A percentile compares a stretch with the other conserved stretches of the same genome.
phyloP scores from a whole-genome alignment of 2,329 filamentous ascomycete genomes.

The Uncinocarpus reesii region DNA sequence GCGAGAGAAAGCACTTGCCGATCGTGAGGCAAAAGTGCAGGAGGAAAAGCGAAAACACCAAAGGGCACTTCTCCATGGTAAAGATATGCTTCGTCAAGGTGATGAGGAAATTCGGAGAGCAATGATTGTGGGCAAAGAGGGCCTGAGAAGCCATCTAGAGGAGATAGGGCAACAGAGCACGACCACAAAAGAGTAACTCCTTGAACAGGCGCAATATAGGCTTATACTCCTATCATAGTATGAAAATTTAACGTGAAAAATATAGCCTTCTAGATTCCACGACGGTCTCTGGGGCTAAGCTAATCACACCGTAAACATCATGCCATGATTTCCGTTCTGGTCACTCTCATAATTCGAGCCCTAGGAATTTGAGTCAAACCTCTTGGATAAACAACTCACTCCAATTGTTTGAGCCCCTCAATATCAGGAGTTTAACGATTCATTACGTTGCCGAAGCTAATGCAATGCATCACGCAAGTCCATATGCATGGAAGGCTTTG shows the following conservation, averaged over 20 bases:
- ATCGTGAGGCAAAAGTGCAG: slow-evolving; percentile 35
- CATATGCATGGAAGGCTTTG: neutral
- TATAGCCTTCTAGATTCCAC: no score
- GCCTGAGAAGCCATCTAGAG: slow-evolving; percentile 26
- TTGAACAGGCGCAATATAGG: neutral
- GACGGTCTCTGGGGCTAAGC: no score
- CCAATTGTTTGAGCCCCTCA: no score
- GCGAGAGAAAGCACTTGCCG: slow-evolving; percentile 36
- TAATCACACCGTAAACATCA: no score
- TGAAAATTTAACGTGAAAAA: neutral
- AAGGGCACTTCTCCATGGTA: slow-evolving; percentile 33
- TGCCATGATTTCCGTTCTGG: no score
- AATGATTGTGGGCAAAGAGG: slow-evolving; percentile 35
- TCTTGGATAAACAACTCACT: no score
- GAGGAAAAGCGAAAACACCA: slow-evolving; percentile 35
- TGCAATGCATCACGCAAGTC: no score
- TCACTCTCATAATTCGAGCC: no score
- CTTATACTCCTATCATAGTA: neutral
- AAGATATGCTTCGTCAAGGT: slow-evolving; percentile 34
- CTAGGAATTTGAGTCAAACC: no score
- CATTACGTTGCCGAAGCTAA: no score
- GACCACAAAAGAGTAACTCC: neutral
- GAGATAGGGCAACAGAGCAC: neutral
- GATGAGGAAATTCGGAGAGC: slow-evolving; percentile 38
- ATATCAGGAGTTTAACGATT: no score